phyloP scores from a whole-genome alignment of 495 filamentous ascomycete species.

The Neurospora sp. region DNA sequence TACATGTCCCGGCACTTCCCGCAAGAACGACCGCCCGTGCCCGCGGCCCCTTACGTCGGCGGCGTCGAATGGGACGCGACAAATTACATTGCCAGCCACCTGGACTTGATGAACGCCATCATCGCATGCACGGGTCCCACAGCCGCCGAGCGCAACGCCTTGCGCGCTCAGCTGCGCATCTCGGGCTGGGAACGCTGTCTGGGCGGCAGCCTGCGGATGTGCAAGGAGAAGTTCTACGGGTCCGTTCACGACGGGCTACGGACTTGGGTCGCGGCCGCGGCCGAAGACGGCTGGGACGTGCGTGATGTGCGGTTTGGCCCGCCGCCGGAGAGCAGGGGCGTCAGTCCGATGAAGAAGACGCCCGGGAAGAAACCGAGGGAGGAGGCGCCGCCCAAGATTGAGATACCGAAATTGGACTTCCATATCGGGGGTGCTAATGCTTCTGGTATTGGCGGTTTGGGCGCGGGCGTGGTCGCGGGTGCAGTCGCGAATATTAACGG shows the following conservation, averaged over 20 bases:
- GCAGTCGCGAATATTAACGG: neutral
- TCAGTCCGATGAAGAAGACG: constrained; percentile 39
- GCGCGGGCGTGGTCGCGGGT: constrained; percentile 3
- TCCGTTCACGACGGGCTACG: constrained; percentile 79
- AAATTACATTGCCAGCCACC: constrained; percentile 83
- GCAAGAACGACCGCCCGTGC: constrained; percentile 75
- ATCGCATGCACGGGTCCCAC: constrained; percentile 69
- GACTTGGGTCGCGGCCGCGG: constrained; percentile 82
- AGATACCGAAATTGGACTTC: constrained; percentile 44
- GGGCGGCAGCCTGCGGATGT: constrained; percentile 72
- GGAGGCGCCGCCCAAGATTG: constrained; percentile 41
- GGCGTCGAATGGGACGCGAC: constrained; percentile 99
- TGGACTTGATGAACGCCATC: constrained; percentile 87
- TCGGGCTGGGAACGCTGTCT: constrained; percentile 89
- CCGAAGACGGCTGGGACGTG: constrained; percentile 80
- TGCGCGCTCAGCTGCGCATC: constrained; percentile 66
- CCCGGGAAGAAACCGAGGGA: constrained; percentile 23
- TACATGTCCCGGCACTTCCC: constrained; percentile 76
- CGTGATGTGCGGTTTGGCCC: constrained; percentile 65
- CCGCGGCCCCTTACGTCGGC: constrained; percentile 91
- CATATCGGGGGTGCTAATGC: constrained; percentile 15
- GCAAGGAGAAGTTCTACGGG: constrained; percentile 95
- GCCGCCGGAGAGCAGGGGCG: constrained; percentile 36
- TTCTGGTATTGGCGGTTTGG: constrained; percentile 4
- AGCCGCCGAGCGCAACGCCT: constrained; percentile 58